Percentiles rank a stretch among this genome's conserved stretches.
phyloP scores from a whole-genome alignment of 768 basidiomycete genomes.

The Leccinum obscurum region DNA sequence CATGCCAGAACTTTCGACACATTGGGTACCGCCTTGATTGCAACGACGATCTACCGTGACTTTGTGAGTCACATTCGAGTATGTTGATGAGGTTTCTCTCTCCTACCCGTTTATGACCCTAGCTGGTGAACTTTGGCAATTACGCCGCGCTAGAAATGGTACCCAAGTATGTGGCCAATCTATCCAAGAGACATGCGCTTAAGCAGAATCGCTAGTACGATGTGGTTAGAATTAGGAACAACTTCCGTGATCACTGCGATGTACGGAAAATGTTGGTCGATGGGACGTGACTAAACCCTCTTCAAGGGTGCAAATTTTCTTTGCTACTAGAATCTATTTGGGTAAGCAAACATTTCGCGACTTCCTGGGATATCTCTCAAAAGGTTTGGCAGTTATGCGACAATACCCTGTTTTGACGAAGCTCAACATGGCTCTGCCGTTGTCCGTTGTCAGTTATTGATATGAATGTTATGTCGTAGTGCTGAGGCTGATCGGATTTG shows the following conservation, averaged over 20 bases:
- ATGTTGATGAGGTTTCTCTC: neutral
- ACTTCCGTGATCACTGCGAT: constrained; percentile 2
- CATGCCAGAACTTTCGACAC: constrained; percentile 1
- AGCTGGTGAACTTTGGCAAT: constrained; percentile 9
- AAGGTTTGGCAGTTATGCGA: constrained; percentile 4
- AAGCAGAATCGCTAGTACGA: neutral
- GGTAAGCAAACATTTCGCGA: constrained; percentile 2
- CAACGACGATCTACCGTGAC: neutral
- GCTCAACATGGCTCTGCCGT: neutral
- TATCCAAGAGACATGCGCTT: neutral
- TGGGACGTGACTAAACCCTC: neutral
- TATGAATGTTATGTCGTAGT: neutral
- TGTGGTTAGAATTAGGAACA: constrained; percentile 4
- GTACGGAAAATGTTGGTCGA: neutral
- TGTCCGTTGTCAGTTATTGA: constrained; percentile 7
- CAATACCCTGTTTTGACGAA: constrained; percentile 5
- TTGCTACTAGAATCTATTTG: constrained; percentile 10
- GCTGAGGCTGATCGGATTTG: neutral
- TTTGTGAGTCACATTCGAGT: constrained; percentile 3
- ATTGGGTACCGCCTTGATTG: neutral
- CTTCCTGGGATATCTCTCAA: neutral
- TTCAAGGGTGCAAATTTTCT: constrained; percentile 9
- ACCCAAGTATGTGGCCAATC: constrained; percentile 1
- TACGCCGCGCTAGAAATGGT: neutral
- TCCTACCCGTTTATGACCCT: neutral